Evolutionary conservation across 106 monocot genomes (phyloP).

Genomic region (Posidonia australis): DNA sequence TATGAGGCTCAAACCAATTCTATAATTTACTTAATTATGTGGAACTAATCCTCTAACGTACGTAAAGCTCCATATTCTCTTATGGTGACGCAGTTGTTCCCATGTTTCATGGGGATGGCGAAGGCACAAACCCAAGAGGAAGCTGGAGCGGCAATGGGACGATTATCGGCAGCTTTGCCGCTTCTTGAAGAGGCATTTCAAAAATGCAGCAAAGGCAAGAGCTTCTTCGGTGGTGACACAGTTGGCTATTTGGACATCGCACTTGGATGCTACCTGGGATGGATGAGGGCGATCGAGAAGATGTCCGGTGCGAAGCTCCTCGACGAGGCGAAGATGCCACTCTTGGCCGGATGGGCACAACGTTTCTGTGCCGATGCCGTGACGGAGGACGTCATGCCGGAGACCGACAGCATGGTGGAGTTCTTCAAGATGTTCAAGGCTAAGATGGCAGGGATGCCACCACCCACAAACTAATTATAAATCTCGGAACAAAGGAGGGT

Average conservation of each 20-base stretch:
- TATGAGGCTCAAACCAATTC: no score
- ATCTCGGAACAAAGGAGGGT: no score
- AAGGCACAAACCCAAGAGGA: constrained; percentile 14
- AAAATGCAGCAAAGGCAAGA: constrained; percentile 25
- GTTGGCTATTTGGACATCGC: constrained; percentile 40
- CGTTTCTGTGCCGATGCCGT: constrained; percentile 11
- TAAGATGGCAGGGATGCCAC: constrained; percentile 1
- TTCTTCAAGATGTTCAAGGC: background rate
- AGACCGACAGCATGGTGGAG: constrained; percentile 25
- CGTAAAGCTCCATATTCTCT: background rate
- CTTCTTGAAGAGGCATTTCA: constrained; percentile 31
- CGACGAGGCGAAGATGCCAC: constrained; percentile 24
- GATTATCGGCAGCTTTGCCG: background rate
- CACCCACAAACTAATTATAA: constrained; percentile 2
- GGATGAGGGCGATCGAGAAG: constrained; percentile 20
- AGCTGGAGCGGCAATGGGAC: constrained; percentile 7
- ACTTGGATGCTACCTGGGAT: constrained; percentile 24
- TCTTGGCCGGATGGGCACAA: constrained; percentile 23
- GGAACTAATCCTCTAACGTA: background rate
- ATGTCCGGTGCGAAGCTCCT: constrained; percentile 12
- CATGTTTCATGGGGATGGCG: background rate
- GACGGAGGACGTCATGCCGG: constrained; percentile 24
- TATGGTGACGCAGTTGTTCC: constrained; percentile 9
- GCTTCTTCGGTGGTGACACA: constrained; percentile 34
- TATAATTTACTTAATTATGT: background rate